Conservation (phyloP, 176 grass and related monocot species). For the Rhipidocladum racemiflorum region DNA sequence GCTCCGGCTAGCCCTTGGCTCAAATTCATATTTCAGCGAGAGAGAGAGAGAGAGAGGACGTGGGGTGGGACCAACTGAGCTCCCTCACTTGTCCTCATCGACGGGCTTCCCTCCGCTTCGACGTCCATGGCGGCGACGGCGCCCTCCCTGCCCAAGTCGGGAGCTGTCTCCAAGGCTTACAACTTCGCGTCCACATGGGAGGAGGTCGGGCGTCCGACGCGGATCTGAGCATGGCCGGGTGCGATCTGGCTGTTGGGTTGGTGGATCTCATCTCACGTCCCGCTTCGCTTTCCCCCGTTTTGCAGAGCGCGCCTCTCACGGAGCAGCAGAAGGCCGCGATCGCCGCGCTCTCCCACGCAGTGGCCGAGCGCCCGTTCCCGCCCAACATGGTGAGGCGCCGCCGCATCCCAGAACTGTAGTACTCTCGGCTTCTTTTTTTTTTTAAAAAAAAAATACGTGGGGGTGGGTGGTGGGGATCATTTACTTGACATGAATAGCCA, state of each 20-base stretch:
- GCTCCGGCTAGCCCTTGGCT: too few relatives aligned
- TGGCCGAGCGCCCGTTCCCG: conserved; percentile 74
- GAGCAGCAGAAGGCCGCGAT: conserved; percentile 91
- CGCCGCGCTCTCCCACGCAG: conserved; percentile 75
- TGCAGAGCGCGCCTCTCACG: conserved; percentile 73
- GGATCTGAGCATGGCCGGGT: not conserved
- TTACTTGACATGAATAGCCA: not conserved
- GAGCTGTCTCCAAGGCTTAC: conserved; percentile 83
- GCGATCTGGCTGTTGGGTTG: not conserved
- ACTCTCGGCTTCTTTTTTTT: too few relatives aligned
- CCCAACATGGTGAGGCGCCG: conserved; percentile 60
- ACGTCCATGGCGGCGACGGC: conserved; percentile 43
- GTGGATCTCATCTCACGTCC: conserved; percentile 50
- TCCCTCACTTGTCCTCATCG: not conserved
- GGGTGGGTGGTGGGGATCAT: too few relatives aligned
- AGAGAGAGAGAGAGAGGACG: too few relatives aligned
- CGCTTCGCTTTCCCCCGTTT: not conserved
- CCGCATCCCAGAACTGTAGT: not conserved
- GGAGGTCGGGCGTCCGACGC: conserved; percentile 45
- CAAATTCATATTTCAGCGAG: too few relatives aligned
- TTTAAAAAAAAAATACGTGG: too few relatives aligned
- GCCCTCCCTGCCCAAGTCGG: conserved; percentile 60
- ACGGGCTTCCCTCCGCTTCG: not conserved
- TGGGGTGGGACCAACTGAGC: too few relatives aligned
- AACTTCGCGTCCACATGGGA: conserved; percentile 93